Evolutionary conservation across 768 basidiomycete genomes (phyloP).

Genomic region (Kwoniella sp.): DNA sequence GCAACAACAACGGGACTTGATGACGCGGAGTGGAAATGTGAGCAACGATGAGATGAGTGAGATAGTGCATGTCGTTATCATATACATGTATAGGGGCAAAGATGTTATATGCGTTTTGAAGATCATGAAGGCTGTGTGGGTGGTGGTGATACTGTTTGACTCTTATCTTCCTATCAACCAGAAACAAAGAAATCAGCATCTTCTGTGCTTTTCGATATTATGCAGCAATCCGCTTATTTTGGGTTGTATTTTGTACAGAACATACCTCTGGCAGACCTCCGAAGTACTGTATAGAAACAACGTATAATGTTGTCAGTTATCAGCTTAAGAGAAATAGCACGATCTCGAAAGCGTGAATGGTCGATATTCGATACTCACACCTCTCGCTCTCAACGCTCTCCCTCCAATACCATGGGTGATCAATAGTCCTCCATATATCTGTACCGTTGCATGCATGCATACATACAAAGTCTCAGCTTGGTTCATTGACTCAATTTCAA

Average conservation of each 20-base stretch:
- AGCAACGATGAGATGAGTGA: not conserved
- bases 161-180: not conserved
- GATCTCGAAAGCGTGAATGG: too few relatives aligned
- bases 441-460: not conserved
- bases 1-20: too few relatives aligned
- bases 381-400: slow-evolving; percentile 20
- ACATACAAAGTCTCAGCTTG: not conserved
- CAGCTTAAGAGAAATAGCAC: slow-evolving; percentile 1
- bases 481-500: not conserved
- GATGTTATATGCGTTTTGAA: not conserved
- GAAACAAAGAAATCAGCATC: too few relatives aligned
- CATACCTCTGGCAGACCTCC: slow-evolving; percentile 21
- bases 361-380: slow-evolving; percentile 18
- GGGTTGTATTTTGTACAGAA: too few relatives aligned
- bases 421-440: slow-evolving; percentile 23
- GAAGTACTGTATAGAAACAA: slow-evolving; percentile 11
- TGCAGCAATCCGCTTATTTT: too few relatives aligned
- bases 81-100: not conserved
- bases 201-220: too few relatives aligned
- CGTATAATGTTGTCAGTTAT: too few relatives aligned
- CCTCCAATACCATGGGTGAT: slow-evolving; percentile 27
- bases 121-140: slow-evolving; percentile 19
- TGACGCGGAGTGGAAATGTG: too few relatives aligned
- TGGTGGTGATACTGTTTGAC: not conserved
- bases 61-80: slow-evolving; percentile 17